These are phyloP conservation scores for Euphrasia confusa DNA, from an alignment of 257 asterid species.

Conservation along the genomic window DNA sequence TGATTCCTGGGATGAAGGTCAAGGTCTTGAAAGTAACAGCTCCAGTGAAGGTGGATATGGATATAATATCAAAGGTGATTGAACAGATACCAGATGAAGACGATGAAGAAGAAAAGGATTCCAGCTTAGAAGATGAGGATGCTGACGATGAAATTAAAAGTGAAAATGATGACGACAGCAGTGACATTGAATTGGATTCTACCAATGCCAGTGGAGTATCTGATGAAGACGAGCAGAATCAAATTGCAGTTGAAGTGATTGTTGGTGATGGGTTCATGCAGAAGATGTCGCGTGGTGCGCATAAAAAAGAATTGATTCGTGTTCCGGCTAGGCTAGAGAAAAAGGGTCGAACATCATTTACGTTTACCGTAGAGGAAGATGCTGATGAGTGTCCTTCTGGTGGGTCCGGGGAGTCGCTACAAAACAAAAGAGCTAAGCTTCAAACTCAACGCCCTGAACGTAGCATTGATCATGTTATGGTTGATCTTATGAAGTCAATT, in stretches of 20 bases:
- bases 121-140: conserved; percentile 37
- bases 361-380: conserved; percentile 78
- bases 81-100: conserved; percentile 85
- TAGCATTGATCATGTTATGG: conserved; percentile 62
- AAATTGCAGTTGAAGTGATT: conserved; percentile 67
- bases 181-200: conserved; percentile 43
- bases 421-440: conserved; percentile 57
- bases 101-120: conserved; percentile 63
- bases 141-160: conserved; percentile 35
- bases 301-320: conserved; percentile 54
- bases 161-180: conserved; percentile 45
- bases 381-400: conserved; percentile 34
- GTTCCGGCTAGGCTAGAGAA: conserved; percentile 85
- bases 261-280: conserved; percentile 52
- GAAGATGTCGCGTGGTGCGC: conserved; percentile 37
- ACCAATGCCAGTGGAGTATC: conserved; percentile 38
- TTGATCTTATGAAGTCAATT: conserved; percentile 78
- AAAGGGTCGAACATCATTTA: conserved; percentile 59
- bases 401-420: conserved; percentile 44
- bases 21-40: conserved; percentile 78
- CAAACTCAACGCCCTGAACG: conserved; percentile 53
- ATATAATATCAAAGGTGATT: conserved; percentile 75
- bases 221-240: conserved; percentile 55
- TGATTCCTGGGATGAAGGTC: conserved; percentile 92
- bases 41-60: conserved; percentile 73